Conservation (phyloP, 345 rosid genomes). For the Psidium friedrichsthalianum region DNA sequence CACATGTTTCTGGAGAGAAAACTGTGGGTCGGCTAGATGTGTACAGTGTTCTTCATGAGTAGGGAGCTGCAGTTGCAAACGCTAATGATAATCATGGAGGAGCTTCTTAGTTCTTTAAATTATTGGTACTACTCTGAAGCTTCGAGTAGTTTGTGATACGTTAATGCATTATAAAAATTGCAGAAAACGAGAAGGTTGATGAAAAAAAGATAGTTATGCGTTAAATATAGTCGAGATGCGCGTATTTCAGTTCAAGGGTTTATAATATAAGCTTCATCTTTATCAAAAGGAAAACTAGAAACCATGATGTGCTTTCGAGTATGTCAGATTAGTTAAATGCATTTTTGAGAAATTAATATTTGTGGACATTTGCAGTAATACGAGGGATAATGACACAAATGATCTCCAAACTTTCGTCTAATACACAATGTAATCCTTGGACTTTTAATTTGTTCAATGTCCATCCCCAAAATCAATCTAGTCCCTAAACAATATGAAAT, state of each 20-base stretch:
- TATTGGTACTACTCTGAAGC: neutral
- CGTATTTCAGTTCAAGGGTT: neutral
- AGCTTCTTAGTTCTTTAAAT: neutral
- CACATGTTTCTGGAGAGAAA: neutral
- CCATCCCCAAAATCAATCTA: no score
- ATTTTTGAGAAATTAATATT: neutral
- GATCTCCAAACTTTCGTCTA: accelerated
- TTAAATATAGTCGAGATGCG: neutral
- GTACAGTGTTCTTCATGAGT: neutral
- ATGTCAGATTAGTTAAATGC: neutral
- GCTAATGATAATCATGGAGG: neutral
- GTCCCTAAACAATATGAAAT: no score
- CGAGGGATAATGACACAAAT: no score
- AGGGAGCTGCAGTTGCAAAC: neutral
- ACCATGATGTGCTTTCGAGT: neutral
- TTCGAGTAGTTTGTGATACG: neutral
- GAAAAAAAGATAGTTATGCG: neutral
- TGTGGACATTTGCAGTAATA: neutral
- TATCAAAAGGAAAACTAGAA: neutral
- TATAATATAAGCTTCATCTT: neutral
- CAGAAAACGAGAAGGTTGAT: neutral
- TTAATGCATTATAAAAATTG: neutral
- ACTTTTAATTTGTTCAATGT: no score
- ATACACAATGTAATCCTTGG: no score
- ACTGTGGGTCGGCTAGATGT: neutral